Conservation (phyloP, 768 basidiomycete species). For the Mycena chlorophos region DNA sequence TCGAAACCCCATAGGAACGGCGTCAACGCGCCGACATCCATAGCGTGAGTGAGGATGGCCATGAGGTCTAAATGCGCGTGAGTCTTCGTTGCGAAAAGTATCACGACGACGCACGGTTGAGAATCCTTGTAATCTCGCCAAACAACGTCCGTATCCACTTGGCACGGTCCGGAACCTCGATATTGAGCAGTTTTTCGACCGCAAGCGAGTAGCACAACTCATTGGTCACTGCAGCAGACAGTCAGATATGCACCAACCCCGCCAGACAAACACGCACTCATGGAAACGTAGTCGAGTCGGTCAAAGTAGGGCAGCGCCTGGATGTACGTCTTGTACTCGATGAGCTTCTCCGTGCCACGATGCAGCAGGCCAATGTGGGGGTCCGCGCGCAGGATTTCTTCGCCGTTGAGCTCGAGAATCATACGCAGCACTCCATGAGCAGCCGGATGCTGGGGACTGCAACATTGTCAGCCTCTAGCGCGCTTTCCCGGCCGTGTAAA, state of each 20-base stretch:
- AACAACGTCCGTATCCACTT: constrained; percentile 98
- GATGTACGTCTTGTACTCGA: constrained; percentile 97
- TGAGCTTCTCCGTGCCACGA: constrained; percentile 97
- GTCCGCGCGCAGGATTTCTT: constrained; percentile 87
- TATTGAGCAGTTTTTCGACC: constrained; percentile 96
- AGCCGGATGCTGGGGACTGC: constrained; percentile 94
- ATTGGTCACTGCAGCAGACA: constrained; percentile 81
- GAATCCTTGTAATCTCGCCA: constrained; percentile 92
- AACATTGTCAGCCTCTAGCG: constrained; percentile 3
- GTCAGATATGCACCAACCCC: not conserved
- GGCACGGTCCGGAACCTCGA: constrained; percentile 93
- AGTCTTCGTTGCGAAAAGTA: not conserved
- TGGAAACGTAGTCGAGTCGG: constrained; percentile 97
- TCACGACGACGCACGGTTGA: constrained; percentile 68
- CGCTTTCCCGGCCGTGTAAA: constrained; percentile 34
- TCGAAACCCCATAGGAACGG: constrained; percentile 99
- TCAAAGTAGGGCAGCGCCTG: constrained; percentile 99
- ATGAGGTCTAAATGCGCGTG: constrained; percentile 82
- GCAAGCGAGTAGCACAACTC: constrained; percentile 96
- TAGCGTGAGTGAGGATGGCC: constrained; percentile 93
- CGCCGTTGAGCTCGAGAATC: constrained; percentile 96
- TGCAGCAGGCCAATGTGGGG: constrained; percentile 97
- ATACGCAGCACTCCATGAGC: constrained; percentile 97
- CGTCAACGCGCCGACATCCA: constrained; percentile 97
- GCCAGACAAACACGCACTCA: constrained; percentile 65